A percentile compares a stretch with the other conserved stretches of the same genome.
Conservation (phyloP, 257 asterid genomes). For the Solanum ossicruentum region DNA sequence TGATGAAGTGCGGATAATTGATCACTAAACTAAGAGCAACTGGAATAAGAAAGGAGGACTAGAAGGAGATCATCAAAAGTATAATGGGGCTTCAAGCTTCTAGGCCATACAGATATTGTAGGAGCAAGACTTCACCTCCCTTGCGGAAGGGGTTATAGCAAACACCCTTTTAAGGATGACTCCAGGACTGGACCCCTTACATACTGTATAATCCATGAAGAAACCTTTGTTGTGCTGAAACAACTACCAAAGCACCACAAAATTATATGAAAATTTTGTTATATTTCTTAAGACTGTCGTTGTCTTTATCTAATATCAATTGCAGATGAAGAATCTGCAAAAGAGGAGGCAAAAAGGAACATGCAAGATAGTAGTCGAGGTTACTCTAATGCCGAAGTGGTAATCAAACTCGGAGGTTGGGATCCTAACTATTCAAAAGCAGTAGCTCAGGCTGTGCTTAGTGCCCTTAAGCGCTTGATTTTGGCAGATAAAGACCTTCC, state of each 20-base stretch:
- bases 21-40: not conserved
- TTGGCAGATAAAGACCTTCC: constrained; percentile 67
- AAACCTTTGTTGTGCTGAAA: not conserved
- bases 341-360: constrained; percentile 54
- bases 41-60: not conserved
- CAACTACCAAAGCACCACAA: not conserved
- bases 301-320: not conserved
- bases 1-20: not conserved
- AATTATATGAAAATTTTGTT: not conserved
- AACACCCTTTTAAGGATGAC: not conserved
- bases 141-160: not conserved
- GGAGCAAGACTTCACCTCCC: not conserved
- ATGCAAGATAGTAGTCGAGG: constrained; percentile 37
- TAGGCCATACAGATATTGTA: not conserved
- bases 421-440: constrained; percentile 51
- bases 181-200: not conserved
- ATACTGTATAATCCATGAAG: not conserved
- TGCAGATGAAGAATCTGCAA: constrained; percentile 73
- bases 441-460: constrained; percentile 70
- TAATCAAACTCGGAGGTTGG: constrained; percentile 77
- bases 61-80: not conserved
- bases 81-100: not conserved
- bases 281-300: not conserved
- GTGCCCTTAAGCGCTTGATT: constrained; percentile 70
- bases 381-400: constrained; percentile 68